These are phyloP conservation scores for Cyberlindnera euphorbiae DNA, from an alignment of 805 yeast genomes.

Conservation along the genomic window DNA sequence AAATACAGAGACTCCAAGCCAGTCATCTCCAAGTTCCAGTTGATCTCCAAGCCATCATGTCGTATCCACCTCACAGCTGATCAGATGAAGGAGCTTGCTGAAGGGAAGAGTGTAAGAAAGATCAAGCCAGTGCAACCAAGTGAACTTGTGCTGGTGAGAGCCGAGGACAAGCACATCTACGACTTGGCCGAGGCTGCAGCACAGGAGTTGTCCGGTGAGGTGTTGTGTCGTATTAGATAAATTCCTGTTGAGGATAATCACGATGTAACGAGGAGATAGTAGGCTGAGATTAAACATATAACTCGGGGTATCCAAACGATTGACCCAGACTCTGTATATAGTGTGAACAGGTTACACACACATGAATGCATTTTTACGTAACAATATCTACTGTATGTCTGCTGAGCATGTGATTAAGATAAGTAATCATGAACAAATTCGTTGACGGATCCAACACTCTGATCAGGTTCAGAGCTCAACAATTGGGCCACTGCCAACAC, in stretches of 20 bases:
- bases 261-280: no score
- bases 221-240: conserved; percentile 70
- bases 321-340: no score
- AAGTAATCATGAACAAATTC: no score
- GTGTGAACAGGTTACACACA: no score
- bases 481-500: conserved; percentile 60
- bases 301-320: no score
- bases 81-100: conserved; percentile 68
- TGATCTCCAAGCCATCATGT: conserved; percentile 83
- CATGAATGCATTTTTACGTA: no score
- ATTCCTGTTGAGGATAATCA: no score
- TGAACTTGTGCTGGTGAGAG: conserved; percentile 70
- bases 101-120: conserved; percentile 70
- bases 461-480: conserved; percentile 30
- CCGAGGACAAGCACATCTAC: conserved; percentile 44
- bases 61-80: conserved; percentile 56
- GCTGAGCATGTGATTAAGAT: no score
- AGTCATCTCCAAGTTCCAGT: conserved; percentile 63
- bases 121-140: conserved; percentile 85
- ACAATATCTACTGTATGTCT: neutral
- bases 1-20: conserved; percentile 81
- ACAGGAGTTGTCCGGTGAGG: conserved; percentile 66
- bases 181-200: conserved; percentile 86
- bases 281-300: no score
- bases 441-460: no score